Evolutionary conservation across 768 basidiomycete species (phyloP), one percentile per base, ranked within the genome.

Genomic region (Psilocybe sp.): DNA sequence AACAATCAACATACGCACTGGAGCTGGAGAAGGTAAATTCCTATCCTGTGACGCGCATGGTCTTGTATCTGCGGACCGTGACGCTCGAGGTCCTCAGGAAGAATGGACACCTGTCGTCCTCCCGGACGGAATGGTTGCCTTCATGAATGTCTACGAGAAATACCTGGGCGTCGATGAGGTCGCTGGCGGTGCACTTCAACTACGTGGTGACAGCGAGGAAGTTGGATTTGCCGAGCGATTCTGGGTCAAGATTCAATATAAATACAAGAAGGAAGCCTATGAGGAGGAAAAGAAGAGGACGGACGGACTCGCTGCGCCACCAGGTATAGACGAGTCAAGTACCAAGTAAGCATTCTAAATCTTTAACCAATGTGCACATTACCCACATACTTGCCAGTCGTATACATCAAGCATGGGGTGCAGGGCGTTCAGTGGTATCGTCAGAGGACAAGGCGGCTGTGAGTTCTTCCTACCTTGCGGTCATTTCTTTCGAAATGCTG

Each of bases 31-130:
- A 64, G 91, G 91, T 9, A 93, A 93, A 68, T 97, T 94, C 65
- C 70, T 97, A 41, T 92, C 89, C 7, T 90, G 87, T 68, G 91
- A 95, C 70, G 77, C 84, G 53, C 84, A 91, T 59, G 93, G 93
- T 6, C 72, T 92, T 15, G 86, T 96, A 12, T 81, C 85, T 55
- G 85, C 89, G 39, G 87, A 91, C 62, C 76, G 89, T 40, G 93
- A 97, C 61, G 93, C 93, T 20, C 80, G 93, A 31, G 94, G 93
- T 1, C 88, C 90, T 4, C 91, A 96, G 66, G 93, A 97, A 66
- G 93, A 95, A 67, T 97, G 92, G 90, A 89, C 87, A 3, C 87
- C 92, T 13, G 79, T 92, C 19, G 72, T 93, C 49, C 67, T 90
- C 18, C 82, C 88, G 9, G 89, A 89, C 53, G 90, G 89, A 37